Evolutionary conservation across 495 filamentous ascomycete genomes (phyloP).

Genomic region (Filosporella fistucella): DNA sequence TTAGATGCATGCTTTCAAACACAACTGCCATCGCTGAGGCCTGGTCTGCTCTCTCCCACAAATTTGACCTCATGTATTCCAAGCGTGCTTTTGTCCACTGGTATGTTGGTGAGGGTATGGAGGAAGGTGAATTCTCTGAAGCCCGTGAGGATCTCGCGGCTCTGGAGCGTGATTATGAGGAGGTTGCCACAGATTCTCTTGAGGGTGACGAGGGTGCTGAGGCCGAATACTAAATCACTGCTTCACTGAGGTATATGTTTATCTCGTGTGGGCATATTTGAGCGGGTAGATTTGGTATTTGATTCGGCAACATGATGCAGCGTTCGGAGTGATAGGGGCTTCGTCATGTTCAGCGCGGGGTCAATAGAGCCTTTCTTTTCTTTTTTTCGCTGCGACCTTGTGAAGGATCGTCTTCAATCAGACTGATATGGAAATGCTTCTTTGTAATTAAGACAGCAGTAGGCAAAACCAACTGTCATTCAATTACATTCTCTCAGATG

Average conservation of each 20-base stretch:
- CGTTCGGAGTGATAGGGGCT: constrained; percentile 19
- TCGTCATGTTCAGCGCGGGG: constrained; percentile 19
- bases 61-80: constrained; percentile 99
- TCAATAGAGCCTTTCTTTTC: constrained; percentile 19
- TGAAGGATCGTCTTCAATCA: constrained; percentile 15
- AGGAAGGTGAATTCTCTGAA: constrained; percentile 99
- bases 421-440: constrained; percentile 11
- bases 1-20: constrained; percentile 97
- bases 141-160: constrained; percentile 97
- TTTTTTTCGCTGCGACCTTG: constrained; percentile 16
- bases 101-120: constrained; percentile 99
- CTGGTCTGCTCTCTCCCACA: constrained; percentile 94
- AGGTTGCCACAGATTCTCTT: constrained; percentile 93
- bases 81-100: constrained; percentile 99
- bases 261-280: constrained; percentile 25
- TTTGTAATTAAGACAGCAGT: constrained; percentile 18
- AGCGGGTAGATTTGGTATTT: constrained; percentile 23
- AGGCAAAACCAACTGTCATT: constrained; percentile 8
- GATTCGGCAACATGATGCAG: constrained; percentile 21
- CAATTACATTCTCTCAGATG: neutral
- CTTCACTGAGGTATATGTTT: constrained; percentile 15
- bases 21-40: constrained; percentile 98
- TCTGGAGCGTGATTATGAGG: constrained; percentile 98
- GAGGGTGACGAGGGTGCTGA: constrained; percentile 85
- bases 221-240: constrained; percentile 80